Evolutionary conservation across 768 basidiomycete species (phyloP).

Genomic region (Lactarius akahatsu): DNA sequence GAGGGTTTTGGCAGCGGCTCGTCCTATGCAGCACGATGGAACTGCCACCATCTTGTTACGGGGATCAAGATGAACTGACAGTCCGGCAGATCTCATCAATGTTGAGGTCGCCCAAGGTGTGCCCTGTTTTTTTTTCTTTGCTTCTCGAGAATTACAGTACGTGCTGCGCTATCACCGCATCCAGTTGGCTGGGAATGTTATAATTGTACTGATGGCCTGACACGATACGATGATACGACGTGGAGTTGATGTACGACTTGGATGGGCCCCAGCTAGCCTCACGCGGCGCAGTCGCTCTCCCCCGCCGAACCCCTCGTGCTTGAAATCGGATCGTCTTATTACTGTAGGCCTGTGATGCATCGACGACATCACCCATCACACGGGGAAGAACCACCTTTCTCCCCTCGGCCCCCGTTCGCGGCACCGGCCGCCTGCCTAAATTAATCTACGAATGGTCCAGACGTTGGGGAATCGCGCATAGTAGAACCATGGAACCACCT

Average conservation of each 20-base stretch:
- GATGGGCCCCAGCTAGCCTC: not conserved
- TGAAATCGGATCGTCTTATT: not conserved
- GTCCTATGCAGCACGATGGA: not conserved
- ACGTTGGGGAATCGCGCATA: not conserved
- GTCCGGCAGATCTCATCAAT: not conserved
- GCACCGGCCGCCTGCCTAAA: not conserved
- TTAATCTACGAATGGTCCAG: not conserved
- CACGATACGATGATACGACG: not conserved
- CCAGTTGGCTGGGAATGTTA: not conserved
- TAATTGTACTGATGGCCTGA: not conserved
- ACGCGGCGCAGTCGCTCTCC: not conserved
- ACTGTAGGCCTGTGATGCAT: not conserved
- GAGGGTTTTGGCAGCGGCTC: not conserved
- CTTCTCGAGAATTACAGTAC: not conserved
- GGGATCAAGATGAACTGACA: not conserved
- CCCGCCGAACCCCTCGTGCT: not conserved
- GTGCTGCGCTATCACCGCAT: not conserved
- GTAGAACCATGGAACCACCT: not conserved
- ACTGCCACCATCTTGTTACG: not conserved
- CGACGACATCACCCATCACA: not conserved
- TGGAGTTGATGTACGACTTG: not conserved
- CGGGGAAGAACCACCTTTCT: not conserved
- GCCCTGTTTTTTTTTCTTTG: not conserved
- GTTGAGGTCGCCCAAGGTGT: not conserved
- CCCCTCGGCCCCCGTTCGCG: not conserved